phyloP scores from a whole-genome alignment of 768 basidiomycete genomes.

The Amanita fuliginea region DNA sequence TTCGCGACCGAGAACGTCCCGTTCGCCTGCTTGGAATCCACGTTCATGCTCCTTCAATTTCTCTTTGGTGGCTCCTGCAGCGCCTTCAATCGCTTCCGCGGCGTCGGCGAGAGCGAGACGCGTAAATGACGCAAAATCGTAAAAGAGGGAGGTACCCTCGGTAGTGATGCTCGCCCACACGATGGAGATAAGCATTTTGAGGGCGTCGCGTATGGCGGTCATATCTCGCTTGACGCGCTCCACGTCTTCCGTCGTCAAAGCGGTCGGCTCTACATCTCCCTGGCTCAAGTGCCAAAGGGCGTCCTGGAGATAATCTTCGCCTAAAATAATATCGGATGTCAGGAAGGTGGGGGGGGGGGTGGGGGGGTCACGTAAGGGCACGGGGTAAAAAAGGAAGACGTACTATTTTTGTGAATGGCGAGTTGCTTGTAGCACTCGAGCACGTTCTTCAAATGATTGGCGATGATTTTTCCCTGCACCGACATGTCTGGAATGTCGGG shows the following conservation, averaged over 20 bases:
- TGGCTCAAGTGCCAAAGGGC: conserved; percentile 55
- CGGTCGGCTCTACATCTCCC: conserved; percentile 34
- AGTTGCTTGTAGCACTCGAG: conserved; percentile 49
- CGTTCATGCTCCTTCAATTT: conserved; percentile 42
- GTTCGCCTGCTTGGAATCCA: conserved; percentile 49
- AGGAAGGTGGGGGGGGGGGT: too few relatives aligned
- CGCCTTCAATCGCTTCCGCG: conserved; percentile 44
- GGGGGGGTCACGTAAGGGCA: neutral
- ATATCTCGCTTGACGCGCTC: conserved; percentile 41
- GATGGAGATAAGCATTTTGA: conserved; percentile 40
- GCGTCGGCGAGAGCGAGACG: conserved; percentile 58
- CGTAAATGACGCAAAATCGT: conserved; percentile 54
- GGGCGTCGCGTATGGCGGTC: conserved; percentile 33
- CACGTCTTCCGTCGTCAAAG: conserved; percentile 23
- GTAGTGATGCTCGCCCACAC: conserved; percentile 41
- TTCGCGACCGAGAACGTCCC: conserved; percentile 45
- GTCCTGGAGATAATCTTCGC: conserved; percentile 54
- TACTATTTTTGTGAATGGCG: conserved; percentile 47
- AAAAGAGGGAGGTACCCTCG: conserved; percentile 42
- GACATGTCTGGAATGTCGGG: conserved; percentile 28
- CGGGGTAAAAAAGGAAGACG: neutral
- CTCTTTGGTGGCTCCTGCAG: conserved; percentile 41
- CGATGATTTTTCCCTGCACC: conserved; percentile 41
- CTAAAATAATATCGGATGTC: conserved; percentile 20
- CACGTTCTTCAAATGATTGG: conserved; percentile 36